Percentiles rank a stretch among this genome's conserved stretches.
Evolutionary conservation across 1,139 yeast genomes (phyloP).

Genomic region (Pichia sp.): DNA sequence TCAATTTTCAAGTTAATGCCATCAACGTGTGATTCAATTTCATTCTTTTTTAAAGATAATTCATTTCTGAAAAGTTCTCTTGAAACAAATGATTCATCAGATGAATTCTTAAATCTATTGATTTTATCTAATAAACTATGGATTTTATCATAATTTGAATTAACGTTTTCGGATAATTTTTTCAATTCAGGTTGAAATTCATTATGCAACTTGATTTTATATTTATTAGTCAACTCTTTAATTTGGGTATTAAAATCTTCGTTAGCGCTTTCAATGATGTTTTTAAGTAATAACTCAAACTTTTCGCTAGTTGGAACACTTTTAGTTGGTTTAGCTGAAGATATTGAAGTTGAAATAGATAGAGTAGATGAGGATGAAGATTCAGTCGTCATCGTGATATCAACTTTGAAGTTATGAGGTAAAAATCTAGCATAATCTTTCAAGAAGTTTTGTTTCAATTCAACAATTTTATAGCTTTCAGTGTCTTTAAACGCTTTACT

Average conservation of each 20-base stretch:
- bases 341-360: slow-evolving; percentile 1
- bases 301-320: slow-evolving; percentile 29
- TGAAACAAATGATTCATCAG: slow-evolving; percentile 34
- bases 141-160: slow-evolving; percentile 40
- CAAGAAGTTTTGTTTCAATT: slow-evolving; percentile 27
- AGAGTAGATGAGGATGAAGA: slow-evolving; percentile 2
- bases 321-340: neutral
- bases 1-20: slow-evolving; percentile 33
- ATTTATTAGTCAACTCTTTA: slow-evolving; percentile 32
- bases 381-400: neutral
- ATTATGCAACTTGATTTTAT: slow-evolving; percentile 34
- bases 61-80: slow-evolving; percentile 54
- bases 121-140: slow-evolving; percentile 43
- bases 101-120: slow-evolving; percentile 40
- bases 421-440: slow-evolving; percentile 6
- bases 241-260: slow-evolving; percentile 38
- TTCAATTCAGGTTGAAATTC: slow-evolving; percentile 37
- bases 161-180: slow-evolving; percentile 37
- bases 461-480: slow-evolving; percentile 22
- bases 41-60: slow-evolving; percentile 29
- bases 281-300: slow-evolving; percentile 35
- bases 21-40: slow-evolving; percentile 37
- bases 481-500: slow-evolving; percentile 22
- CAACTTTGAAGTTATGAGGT: slow-evolving; percentile 1
- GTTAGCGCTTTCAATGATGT: slow-evolving; percentile 39